Conservation (phyloP, 106 monocot genomes). For the Dendrobium chrysotoxum region DNA sequence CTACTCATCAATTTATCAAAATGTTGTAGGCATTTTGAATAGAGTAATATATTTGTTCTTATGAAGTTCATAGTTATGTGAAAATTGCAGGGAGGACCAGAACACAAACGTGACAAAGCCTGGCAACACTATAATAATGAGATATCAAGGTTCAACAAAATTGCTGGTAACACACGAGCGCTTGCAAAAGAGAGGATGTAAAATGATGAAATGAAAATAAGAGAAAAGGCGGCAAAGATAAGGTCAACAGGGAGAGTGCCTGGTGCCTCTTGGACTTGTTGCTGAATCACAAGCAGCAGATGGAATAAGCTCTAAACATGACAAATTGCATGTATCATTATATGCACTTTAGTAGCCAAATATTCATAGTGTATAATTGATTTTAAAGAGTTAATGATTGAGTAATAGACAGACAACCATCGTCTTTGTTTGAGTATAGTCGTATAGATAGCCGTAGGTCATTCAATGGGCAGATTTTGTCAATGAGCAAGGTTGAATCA, state of each 20-base stretch:
- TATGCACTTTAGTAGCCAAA: neutral
- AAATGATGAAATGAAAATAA: slow-evolving; percentile 39
- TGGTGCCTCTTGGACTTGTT: neutral
- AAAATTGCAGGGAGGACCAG: slow-evolving; percentile 60
- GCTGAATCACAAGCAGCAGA: neutral
- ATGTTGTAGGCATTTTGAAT: too few species aligned
- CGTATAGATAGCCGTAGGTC: too few species aligned
- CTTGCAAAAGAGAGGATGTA: slow-evolving; percentile 37
- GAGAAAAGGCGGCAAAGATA: slow-evolving; percentile 13
- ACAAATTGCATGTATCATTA: neutral
- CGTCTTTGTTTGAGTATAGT: too few species aligned
- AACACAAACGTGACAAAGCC: slow-evolving; percentile 29
- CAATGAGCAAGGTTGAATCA: too few species aligned
- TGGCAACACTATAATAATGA: slow-evolving; percentile 42
- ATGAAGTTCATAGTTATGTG: neutral
- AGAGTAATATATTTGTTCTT: too few species aligned
- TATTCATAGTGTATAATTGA: too few species aligned
- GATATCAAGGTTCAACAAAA: slow-evolving; percentile 52
- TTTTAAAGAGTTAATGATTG: too few species aligned
- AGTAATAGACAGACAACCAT: too few species aligned
- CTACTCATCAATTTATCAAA: neutral
- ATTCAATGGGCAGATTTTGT: too few species aligned
- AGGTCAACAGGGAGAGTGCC: slow-evolving; percentile 17
- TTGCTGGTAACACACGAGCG: slow-evolving; percentile 32
- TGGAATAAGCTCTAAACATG: neutral